A percentile compares a stretch with the other conserved stretches of the same genome.
Conservation (phyloP, 2,329 filamentous ascomycete species). For the Ophiostoma perfectum region DNA sequence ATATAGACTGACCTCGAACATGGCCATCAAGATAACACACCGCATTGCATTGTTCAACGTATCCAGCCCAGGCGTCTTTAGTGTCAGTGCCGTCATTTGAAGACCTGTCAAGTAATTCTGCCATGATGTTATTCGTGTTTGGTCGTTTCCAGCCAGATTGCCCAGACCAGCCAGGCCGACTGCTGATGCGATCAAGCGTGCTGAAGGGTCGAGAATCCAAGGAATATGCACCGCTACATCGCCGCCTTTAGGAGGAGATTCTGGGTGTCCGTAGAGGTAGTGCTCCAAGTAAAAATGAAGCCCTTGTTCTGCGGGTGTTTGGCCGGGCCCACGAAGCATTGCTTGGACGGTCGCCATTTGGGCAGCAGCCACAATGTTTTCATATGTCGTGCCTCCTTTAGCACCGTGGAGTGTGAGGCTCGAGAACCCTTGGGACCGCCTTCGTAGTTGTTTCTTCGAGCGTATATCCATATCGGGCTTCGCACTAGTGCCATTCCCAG, state of each 20-base stretch:
- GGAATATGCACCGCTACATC: constrained; percentile 33
- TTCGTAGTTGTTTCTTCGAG: background rate
- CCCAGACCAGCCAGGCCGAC: constrained; percentile 55
- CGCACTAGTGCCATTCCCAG: no score
- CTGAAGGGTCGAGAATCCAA: constrained; percentile 38
- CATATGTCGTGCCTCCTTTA: background rate
- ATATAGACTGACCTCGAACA: constrained; percentile 52
- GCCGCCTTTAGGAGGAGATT: constrained; percentile 40
- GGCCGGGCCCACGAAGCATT: constrained; percentile 36
- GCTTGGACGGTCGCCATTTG: constrained; percentile 19
- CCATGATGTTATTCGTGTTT: constrained; percentile 44
- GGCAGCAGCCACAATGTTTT: background rate
- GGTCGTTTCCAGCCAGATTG: constrained; percentile 45
- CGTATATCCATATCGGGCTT: background rate
- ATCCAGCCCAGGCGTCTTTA: constrained; percentile 34
- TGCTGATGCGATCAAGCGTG: constrained; percentile 49
- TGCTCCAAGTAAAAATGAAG: constrained; percentile 48
- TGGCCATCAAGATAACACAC: constrained; percentile 52
- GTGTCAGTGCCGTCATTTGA: constrained; percentile 41
- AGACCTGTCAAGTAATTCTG: constrained; percentile 52
- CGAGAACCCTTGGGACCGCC: background rate
- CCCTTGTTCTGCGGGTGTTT: constrained; percentile 43
- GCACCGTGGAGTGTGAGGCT: background rate
- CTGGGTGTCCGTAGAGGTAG: constrained; percentile 48
- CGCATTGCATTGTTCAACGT: constrained; percentile 44